Percentiles rank a stretch among this genome's conserved stretches.
Evolutionary conservation across 257 asterid genomes (phyloP).

Genomic region (Solanum dulcamara): DNA sequence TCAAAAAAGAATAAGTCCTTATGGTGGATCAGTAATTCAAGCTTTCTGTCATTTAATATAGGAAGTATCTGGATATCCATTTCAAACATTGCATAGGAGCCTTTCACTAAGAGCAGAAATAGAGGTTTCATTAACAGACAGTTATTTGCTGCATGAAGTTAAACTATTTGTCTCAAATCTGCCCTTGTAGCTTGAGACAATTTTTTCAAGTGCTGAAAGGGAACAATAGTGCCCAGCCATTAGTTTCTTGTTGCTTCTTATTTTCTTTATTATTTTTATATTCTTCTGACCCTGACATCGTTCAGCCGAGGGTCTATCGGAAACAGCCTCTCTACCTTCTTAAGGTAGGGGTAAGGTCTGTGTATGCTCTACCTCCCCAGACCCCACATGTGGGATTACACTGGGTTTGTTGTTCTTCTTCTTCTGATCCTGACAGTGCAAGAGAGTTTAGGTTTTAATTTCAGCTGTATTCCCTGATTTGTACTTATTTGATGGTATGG

Average conservation of each 20-base stretch:
- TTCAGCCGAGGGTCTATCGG: neutral
- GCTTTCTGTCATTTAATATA: neutral
- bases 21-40: neutral
- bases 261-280: neutral
- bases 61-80: neutral
- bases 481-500: neutral
- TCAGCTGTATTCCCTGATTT: neutral
- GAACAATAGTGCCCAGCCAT: neutral
- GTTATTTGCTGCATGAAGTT: neutral
- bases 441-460: neutral
- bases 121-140: neutral
- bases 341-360: neutral
- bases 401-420: neutral
- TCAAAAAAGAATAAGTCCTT: neutral
- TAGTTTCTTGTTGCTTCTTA: neutral
- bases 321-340: neutral
- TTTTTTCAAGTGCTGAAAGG: neutral
- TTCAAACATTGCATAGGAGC: neutral
- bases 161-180: neutral
- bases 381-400: neutral
- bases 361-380: neutral
- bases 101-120: neutral
- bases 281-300: neutral
- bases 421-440: neutral
- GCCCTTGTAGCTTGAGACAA: neutral